Evolutionary conservation across 179 eudicot genomes (phyloP).

Genomic region (Silene vulgaris): DNA sequence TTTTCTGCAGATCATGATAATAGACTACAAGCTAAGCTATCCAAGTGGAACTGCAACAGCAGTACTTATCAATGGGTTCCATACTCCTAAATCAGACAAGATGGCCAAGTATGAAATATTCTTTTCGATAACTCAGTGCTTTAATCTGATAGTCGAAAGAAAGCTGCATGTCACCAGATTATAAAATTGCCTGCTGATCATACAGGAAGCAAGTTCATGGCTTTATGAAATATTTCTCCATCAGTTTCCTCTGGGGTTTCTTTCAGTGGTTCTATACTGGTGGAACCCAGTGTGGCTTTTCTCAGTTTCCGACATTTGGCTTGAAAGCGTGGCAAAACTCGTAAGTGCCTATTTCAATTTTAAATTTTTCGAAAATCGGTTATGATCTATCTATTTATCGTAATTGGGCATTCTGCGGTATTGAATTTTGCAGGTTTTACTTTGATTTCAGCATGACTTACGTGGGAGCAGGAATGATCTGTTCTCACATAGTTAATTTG

Average conservation of each 20-base stretch:
- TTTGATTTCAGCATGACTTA: conserved; percentile 95
- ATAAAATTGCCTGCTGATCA: not conserved
- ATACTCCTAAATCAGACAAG: conserved; percentile 65
- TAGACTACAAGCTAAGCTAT: conserved; percentile 73
- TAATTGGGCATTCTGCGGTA: conserved; percentile 14
- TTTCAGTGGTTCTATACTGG: conserved; percentile 91
- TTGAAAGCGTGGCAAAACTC: conserved; percentile 67
- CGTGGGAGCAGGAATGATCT: conserved; percentile 95
- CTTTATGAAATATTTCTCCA: conserved; percentile 59
- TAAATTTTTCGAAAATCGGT: not conserved
- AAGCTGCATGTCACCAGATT: not conserved
- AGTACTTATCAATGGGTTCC: conserved; percentile 85
- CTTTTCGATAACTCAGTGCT: not conserved
- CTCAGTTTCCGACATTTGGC: conserved; percentile 81
- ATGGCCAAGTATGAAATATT: conserved; percentile 31
- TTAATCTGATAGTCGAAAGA: not conserved
- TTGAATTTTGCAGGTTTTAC: conserved; percentile 66
- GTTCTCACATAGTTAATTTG: conserved; percentile 80
- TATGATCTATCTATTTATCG: not conserved
- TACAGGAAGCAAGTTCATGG: conserved; percentile 85
- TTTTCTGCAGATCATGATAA: conserved; percentile 58
- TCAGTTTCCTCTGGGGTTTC: conserved; percentile 77
- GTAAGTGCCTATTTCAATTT: conserved; percentile 33
- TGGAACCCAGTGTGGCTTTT: conserved; percentile 66
- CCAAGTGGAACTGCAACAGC: conserved; percentile 98